Conservation (phyloP, 2,329 filamentous ascomycete species). For the Grosmannia clavigera region DNA sequence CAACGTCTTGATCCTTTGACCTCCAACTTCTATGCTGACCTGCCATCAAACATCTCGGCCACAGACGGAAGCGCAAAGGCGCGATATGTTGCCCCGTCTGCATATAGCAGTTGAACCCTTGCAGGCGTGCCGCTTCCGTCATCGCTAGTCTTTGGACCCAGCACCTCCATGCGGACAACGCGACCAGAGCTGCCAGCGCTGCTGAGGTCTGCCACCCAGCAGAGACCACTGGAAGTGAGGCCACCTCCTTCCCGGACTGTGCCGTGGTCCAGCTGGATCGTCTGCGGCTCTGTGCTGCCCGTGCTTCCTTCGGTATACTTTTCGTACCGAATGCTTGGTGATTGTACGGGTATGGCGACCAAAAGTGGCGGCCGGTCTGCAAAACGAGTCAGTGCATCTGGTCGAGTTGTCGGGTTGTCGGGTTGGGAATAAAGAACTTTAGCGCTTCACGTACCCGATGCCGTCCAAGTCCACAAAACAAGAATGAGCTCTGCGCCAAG, state of each 20-base stretch:
- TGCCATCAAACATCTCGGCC: slow-evolving; percentile 3
- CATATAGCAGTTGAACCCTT: slow-evolving; percentile 37
- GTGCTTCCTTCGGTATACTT: not conserved
- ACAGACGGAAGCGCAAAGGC: slow-evolving; percentile 31
- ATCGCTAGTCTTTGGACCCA: slow-evolving; percentile 22
- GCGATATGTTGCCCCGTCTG: slow-evolving; percentile 32
- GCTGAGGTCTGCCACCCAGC: slow-evolving; percentile 6
- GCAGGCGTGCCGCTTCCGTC: slow-evolving; percentile 26
- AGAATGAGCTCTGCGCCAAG: slow-evolving; percentile 50
- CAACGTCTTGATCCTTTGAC: not conserved
- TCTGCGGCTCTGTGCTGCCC: not conserved
- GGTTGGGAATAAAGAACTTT: too few relatives aligned
- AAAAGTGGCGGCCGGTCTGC: slow-evolving; percentile 8
- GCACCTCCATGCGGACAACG: slow-evolving; percentile 36
- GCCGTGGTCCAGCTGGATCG: not conserved
- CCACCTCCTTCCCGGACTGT: not conserved
- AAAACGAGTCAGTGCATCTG: not conserved
- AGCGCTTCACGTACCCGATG: not conserved
- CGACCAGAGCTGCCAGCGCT: not conserved
- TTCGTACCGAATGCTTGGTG: not conserved
- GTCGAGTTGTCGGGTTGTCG: not conserved
- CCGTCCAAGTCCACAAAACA: slow-evolving; percentile 38
- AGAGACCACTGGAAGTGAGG: slow-evolving; percentile 1
- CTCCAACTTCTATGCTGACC: not conserved
- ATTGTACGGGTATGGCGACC: slow-evolving; percentile 6